Percentiles rank a stretch among this genome's conserved stretches.
Evolutionary conservation across 2,329 filamentous ascomycete species (phyloP).

Genomic region (Aspergillus fijiensis): DNA sequence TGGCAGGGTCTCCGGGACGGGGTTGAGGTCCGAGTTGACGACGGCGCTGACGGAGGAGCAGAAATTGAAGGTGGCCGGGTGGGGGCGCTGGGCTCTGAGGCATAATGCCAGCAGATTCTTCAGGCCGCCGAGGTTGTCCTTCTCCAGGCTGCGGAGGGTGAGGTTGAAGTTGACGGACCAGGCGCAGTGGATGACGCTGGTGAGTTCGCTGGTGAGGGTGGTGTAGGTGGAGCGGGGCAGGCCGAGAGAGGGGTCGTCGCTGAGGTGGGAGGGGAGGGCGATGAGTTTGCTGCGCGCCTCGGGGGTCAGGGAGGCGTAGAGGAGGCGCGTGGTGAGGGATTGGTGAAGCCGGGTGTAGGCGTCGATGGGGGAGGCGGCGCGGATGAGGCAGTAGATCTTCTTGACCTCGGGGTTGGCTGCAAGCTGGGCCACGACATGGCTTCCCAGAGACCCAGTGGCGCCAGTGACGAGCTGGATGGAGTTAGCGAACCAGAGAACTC

Average conservation of each 20-base stretch:
- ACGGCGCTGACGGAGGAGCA: constrained; percentile 52
- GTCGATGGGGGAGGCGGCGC: constrained; percentile 45
- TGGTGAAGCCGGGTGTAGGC: constrained; percentile 48
- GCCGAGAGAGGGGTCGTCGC: constrained; percentile 50
- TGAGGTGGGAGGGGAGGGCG: constrained; percentile 52
- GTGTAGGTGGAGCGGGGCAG: constrained; percentile 45
- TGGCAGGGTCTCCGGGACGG: constrained; percentile 39
- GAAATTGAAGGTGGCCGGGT: constrained; percentile 48
- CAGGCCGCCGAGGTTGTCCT: constrained; percentile 53
- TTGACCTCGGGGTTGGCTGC: constrained; percentile 34
- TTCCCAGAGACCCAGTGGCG: constrained; percentile 64
- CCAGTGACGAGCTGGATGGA: constrained; percentile 55
- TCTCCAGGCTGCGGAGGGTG: constrained; percentile 55
- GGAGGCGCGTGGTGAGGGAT: constrained; percentile 42
- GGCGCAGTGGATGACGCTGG: constrained; percentile 60
- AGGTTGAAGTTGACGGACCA: constrained; percentile 67
- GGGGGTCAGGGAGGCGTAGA: constrained; percentile 24
- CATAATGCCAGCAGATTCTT: constrained; percentile 45
- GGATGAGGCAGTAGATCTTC: constrained; percentile 58
- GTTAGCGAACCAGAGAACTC: no score
- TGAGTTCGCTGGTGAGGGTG: constrained; percentile 44
- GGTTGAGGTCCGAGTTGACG: constrained; percentile 25
- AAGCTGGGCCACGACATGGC: constrained; percentile 55
- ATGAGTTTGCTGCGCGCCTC: constrained; percentile 40
- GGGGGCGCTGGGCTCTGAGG: constrained; percentile 30